phyloP scores from a whole-genome alignment of 768 basidiomycete genomes.

The Zangia roseola region DNA sequence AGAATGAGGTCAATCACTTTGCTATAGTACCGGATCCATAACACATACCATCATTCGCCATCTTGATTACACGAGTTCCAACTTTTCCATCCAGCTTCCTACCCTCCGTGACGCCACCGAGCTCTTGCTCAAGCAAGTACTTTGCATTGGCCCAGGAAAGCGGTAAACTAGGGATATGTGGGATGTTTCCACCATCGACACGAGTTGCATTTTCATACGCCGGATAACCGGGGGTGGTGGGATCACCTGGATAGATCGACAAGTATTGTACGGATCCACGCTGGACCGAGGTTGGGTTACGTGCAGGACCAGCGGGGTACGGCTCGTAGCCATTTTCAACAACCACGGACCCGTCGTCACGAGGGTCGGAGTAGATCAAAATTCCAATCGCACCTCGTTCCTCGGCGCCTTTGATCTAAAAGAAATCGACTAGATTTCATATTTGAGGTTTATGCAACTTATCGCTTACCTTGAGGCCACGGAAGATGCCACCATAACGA shows the following conservation, averaged over 20 bases:
- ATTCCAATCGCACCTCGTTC: slow-evolving; percentile 77
- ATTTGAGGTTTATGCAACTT: slow-evolving; percentile 1
- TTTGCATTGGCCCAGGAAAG: slow-evolving; percentile 85
- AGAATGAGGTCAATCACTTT: background rate
- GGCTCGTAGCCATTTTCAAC: slow-evolving; percentile 71
- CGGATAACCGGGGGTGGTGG: slow-evolving; percentile 85
- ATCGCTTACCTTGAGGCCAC: slow-evolving; percentile 73
- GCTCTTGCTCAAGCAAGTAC: slow-evolving; percentile 57
- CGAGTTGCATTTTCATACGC: slow-evolving; percentile 82
- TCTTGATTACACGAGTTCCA: slow-evolving; percentile 47
- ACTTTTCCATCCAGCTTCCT: slow-evolving; percentile 45
- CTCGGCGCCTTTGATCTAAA: slow-evolving; percentile 76
- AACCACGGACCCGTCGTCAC: slow-evolving; percentile 81
- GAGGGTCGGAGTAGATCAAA: slow-evolving; percentile 83
- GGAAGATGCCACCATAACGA: slow-evolving; percentile 75
- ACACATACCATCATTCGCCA: slow-evolving; percentile 52
- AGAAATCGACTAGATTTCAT: slow-evolving; percentile 8
- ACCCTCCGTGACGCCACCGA: slow-evolving; percentile 40
- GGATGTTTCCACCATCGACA: slow-evolving; percentile 56
- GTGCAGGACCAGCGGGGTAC: slow-evolving; percentile 79
- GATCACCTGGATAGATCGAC: slow-evolving; percentile 67
- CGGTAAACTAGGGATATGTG: slow-evolving; percentile 78
- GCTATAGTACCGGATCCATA: background rate
- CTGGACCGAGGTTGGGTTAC: slow-evolving; percentile 79
- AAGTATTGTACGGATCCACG: slow-evolving; percentile 80